Percentiles rank a stretch among this genome's conserved stretches.
Conservation (phyloP, 768 basidiomycete species). For the Cystofilobasidium macerans region DNA sequence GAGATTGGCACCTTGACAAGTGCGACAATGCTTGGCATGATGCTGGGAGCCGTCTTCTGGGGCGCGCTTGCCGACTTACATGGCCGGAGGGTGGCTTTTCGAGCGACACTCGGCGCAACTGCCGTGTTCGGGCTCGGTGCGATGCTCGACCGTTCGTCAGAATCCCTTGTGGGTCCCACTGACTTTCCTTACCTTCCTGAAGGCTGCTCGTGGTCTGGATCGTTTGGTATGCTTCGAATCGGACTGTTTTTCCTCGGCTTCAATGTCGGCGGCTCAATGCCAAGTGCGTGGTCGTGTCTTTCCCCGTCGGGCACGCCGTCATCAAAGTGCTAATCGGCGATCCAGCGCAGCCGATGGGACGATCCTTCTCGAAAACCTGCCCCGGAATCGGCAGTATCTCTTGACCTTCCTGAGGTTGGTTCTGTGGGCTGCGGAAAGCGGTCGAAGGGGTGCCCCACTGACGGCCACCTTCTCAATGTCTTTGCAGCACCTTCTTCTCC, state of each 20-base stretch:
- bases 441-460: too few species aligned
- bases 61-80: slow-evolving; percentile 65
- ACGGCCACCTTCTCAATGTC: slow-evolving; percentile 62
- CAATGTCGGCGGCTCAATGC: slow-evolving; percentile 88
- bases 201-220: background rate
- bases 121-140: slow-evolving; percentile 74
- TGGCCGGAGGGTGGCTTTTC: slow-evolving; percentile 83
- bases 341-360: slow-evolving; percentile 12
- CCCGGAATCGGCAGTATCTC: slow-evolving; percentile 79
- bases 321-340: too few species aligned
- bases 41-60: slow-evolving; percentile 44
- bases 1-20: slow-evolving; percentile 74
- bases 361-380: slow-evolving; percentile 73
- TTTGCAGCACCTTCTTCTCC: slow-evolving; percentile 59
- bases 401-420: background rate
- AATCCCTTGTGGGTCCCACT: too few species aligned
- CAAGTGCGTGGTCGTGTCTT: slow-evolving; percentile 66
- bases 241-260: slow-evolving; percentile 79
- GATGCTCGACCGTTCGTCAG: too few species aligned
- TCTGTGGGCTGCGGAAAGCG: too few species aligned
- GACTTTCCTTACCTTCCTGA: slow-evolving; percentile 38
- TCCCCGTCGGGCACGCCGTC: too few species aligned
- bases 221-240: slow-evolving; percentile 59
- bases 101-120: slow-evolving; percentile 81
- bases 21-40: slow-evolving; percentile 92